phyloP scores from a whole-genome alignment of 805 yeast genomes.

The Kodamaea restingae region DNA sequence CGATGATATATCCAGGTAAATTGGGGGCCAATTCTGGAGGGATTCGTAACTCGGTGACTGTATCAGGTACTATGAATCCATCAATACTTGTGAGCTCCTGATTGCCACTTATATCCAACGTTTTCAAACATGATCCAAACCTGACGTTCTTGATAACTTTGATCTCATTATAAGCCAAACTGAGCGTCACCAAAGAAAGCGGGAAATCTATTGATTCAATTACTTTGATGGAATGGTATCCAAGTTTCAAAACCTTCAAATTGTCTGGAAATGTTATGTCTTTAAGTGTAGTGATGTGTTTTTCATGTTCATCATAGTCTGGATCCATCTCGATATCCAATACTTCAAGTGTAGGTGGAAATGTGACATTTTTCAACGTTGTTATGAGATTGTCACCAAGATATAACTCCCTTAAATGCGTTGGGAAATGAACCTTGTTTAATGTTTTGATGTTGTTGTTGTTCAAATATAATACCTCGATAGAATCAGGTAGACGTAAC shows the following conservation, averaged over 20 bases:
- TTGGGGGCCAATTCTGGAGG: constrained; percentile 32
- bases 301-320: constrained; percentile 37
- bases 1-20: constrained; percentile 35
- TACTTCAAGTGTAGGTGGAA: constrained; percentile 36
- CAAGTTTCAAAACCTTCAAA: constrained; percentile 33
- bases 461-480: constrained; percentile 33
- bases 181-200: constrained; percentile 23
- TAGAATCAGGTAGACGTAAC: constrained; percentile 38
- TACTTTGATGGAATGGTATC: constrained; percentile 36
- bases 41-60: constrained; percentile 33
- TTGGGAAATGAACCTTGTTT: constrained; percentile 40
- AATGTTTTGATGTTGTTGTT: constrained; percentile 42
- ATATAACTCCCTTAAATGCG: constrained; percentile 30
- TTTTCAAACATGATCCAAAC: constrained; percentile 31
- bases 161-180: constrained; percentile 38
- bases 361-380: constrained; percentile 41
- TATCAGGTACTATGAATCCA: constrained; percentile 34
- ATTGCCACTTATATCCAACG: constrained; percentile 40
- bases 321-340: constrained; percentile 42
- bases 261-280: constrained; percentile 38
- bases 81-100: constrained; percentile 37
- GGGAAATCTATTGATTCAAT: constrained; percentile 41
- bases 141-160: constrained; percentile 33
- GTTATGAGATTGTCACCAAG: constrained; percentile 42
- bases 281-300: constrained; percentile 37